Evolutionary conservation across 2,329 filamentous ascomycete genomes (phyloP).

Genomic region (Ophiostoma himal-ulmi): DNA sequence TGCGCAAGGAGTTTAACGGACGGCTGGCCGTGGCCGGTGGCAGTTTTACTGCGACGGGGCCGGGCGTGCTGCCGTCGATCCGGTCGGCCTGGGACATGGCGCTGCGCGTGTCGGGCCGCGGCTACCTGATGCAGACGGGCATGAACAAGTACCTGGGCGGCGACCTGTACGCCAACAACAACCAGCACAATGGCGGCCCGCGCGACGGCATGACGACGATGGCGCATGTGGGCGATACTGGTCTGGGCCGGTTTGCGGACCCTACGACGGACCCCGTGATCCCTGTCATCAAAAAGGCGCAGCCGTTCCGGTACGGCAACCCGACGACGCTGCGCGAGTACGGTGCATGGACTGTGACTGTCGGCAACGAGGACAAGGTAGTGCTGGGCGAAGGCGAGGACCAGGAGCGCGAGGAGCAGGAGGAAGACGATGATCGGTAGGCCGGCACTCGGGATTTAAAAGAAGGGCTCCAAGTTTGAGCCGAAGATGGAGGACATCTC

Average conservation of each 20-base stretch:
- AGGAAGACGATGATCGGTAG: background rate
- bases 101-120: constrained; percentile 33
- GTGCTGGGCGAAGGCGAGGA: constrained; percentile 11
- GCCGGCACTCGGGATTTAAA: background rate
- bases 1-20: constrained; percentile 53
- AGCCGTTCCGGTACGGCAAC: constrained; percentile 25
- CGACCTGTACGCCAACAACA: background rate
- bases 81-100: constrained; percentile 46
- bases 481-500: background rate
- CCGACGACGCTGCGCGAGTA: constrained; percentile 13
- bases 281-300: background rate
- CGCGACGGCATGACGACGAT: constrained; percentile 16
- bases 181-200: constrained; percentile 1
- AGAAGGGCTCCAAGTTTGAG: background rate
- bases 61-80: constrained; percentile 48
- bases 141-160: constrained; percentile 7
- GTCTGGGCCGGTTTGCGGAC: constrained; percentile 25
- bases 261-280: constrained; percentile 17
- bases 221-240: constrained; percentile 27
- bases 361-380: background rate
- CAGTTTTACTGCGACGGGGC: constrained; percentile 46
- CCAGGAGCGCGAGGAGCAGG: background rate
- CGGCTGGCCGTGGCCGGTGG: constrained; percentile 58
- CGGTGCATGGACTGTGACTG: constrained; percentile 8
- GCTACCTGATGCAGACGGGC: constrained; percentile 18